Evolutionary conservation across 345 rosid genomes (phyloP).

Genomic region (Limnanthes douglasii): DNA sequence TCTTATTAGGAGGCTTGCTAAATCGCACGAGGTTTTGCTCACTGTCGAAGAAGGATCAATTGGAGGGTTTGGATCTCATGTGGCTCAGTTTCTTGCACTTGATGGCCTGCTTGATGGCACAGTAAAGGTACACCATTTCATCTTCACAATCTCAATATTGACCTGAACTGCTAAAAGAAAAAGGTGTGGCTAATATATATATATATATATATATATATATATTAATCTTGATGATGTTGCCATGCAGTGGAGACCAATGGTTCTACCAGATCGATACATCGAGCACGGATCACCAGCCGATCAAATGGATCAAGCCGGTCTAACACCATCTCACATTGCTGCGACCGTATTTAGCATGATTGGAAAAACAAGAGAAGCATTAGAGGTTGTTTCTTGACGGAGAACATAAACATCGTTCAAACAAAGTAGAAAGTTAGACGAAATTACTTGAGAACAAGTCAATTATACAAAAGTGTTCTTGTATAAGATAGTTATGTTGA

Average conservation of each 20-base stretch:
- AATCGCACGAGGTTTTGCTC: slow-evolving; percentile 63
- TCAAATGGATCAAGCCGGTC: slow-evolving; percentile 69
- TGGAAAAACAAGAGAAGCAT: slow-evolving; percentile 66
- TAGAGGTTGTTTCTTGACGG: too few species aligned
- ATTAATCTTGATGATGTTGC: too few species aligned
- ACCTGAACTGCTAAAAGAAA: too few species aligned
- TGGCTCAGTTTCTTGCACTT: slow-evolving; percentile 86
- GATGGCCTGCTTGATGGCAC: slow-evolving; percentile 86
- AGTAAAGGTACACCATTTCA: slow-evolving; percentile 69
- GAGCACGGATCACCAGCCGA: slow-evolving; percentile 90
- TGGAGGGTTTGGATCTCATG: slow-evolving; percentile 95
- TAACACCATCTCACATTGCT: slow-evolving; percentile 84
- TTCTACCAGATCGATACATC: slow-evolving; percentile 72
- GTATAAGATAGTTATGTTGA: too few species aligned
- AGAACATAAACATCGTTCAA: too few species aligned
- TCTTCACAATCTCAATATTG: too few species aligned
- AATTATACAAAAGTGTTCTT: too few species aligned
- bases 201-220: too few species aligned
- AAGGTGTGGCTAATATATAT: too few species aligned
- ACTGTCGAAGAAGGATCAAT: slow-evolving; percentile 97
- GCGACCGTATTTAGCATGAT: slow-evolving; percentile 72
- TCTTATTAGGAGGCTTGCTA: slow-evolving; percentile 73
- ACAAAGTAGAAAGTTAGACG: too few species aligned
- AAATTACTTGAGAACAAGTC: too few species aligned
- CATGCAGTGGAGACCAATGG: slow-evolving; percentile 88